Base-by-base conservation (phyloP, 371 early-diverging fungal genomes). In the Lichtheimia corymbifera region DNA sequence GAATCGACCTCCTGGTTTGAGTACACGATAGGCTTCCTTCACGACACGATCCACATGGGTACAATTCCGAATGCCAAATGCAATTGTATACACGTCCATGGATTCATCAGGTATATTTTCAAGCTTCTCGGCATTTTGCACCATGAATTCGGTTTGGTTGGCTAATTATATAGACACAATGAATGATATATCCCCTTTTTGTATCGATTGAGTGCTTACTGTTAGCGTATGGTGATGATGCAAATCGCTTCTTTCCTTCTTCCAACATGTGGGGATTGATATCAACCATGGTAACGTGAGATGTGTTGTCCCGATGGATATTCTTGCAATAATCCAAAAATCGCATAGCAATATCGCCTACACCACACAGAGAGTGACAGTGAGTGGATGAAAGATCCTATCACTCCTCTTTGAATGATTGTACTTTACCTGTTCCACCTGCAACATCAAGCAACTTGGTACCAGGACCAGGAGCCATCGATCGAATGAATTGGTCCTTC, bases 61-160 rank as follows among this genome's bases (percentile, higher is more conserved):
- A 76, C 94, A 94, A 78, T 97, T 97, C 58, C 97, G 89, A 63
- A 97, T 97, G 50, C 98, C 98, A 76, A 97, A 97, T 11, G 97
- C 95, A 62, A 96, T 96, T 6, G 95, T 94, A 71, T 96, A 98
- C 0, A 89, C 93, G 70, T 98, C 98, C 43, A 93, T 83, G 1
- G 92, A 87, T 58, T 86, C 84, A 67, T 89, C 88, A 15, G 88
- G 84, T 43, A 97, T 85, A 17, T 80, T 78, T 4, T 72, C 82
- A 52, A 98, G 76, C 18, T 89, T 70, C 71, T 98, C 98, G 7
- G 97, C 98, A 72, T 98, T 97, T 42, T 96, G 96, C 25, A 91
- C 91, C 55, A 82, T 70, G 68, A 91, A 93, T 7, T 74, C 62
- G 6, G 86, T 82, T 59, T 89, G 86, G 35, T 79, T 77, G 27